Evolutionary conservation across 2,329 filamentous ascomycete genomes (phyloP).

Genomic region (Pseudophaeomoniella oleicola): DNA sequence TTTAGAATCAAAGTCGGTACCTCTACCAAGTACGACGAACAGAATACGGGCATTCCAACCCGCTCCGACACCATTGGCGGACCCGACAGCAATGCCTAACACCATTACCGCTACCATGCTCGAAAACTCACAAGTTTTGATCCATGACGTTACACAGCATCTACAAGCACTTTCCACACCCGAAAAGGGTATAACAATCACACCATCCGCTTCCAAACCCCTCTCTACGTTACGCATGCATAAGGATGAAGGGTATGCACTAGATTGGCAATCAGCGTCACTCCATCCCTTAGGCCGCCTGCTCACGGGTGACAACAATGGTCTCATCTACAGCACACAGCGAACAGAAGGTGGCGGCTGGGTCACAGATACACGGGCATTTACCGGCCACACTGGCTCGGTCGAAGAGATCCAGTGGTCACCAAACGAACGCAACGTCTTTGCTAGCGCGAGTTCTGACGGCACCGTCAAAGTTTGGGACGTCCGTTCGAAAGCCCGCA

Average conservation of each 20-base stretch:
- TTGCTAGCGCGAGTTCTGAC: slow-evolving; percentile 85
- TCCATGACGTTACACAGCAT: slow-evolving; percentile 88
- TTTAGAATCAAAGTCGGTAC: slow-evolving; percentile 81
- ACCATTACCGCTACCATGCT: slow-evolving; percentile 87
- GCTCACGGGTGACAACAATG: slow-evolving; percentile 80
- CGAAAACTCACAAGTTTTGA: slow-evolving; percentile 73
- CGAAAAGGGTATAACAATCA: slow-evolving; percentile 54
- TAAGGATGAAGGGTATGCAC: slow-evolving; percentile 82
- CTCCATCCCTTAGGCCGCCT: slow-evolving; percentile 68
- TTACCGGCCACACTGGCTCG: slow-evolving; percentile 68
- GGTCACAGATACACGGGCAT: slow-evolving; percentile 64
- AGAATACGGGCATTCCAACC: slow-evolving; percentile 73
- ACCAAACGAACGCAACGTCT: slow-evolving; percentile 81
- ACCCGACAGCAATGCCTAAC: slow-evolving; percentile 56
- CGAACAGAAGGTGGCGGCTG: slow-evolving; percentile 78
- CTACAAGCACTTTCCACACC: slow-evolving; percentile 81
- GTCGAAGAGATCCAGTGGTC: slow-evolving; percentile 97
- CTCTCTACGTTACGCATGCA: slow-evolving; percentile 78
- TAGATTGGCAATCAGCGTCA: slow-evolving; percentile 75
- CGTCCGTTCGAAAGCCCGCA: slow-evolving; percentile 74
- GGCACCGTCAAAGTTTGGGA: slow-evolving; percentile 96
- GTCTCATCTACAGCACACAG: slow-evolving; percentile 77
- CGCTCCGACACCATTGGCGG: slow-evolving; percentile 46
- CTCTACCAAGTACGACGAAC: slow-evolving; percentile 77
- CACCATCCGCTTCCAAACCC: slow-evolving; percentile 75